Evolutionary conservation across 768 basidiomycete genomes (phyloP), one percentile per base, ranked within the genome.

Genomic region (Tricholoma flavovirens): DNA sequence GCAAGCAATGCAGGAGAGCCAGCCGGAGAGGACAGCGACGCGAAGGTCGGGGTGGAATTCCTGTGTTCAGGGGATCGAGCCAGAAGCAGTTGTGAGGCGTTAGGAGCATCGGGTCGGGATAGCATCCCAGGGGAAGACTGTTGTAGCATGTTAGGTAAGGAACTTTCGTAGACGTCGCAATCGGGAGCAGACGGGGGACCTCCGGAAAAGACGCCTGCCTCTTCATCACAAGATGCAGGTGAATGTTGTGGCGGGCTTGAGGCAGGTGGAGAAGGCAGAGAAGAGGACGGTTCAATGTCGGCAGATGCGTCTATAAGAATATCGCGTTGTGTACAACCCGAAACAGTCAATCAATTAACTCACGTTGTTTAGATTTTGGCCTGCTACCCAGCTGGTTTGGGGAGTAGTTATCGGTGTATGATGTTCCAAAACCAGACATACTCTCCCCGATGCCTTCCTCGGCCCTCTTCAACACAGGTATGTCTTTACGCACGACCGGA

Each of bases 401-500:
- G 26, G 46, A n/a, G 1, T 26, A n/a, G n/a, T n/a, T n/a, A 15
- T 30, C 46, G 1, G 55, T 35, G 35, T 54, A 50, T 7, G 51
- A 53, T 36, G 50, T 43, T 30, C 50, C 54, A 59, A 60, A 53
- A 26, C 51, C 60, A 46, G 62, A 60, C 32, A 64, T 53, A 30
- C 66, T 71, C 32, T 74, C 72, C n/a, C 77, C 77, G 12, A 68
- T 54, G 3, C 74, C 78, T 58, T 80, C 77, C 55, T 80, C 80
- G 1, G 69, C 71, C 54, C 78, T 69, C 59, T 71, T 67, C 49
- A 76, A 64, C 35, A 76, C 60, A 2, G 73, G 62, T 11, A 86
- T 70, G 32, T 85, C 82, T 21, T 68, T 57, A 29, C 74, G 73
- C 22, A 61, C 66, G 56, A 80, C 71, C n/a, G 81, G 77, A 40